These are phyloP conservation scores for Tricholoma saponaceum DNA, from an alignment of 768 basidiomycete genomes.

Conservation along the genomic window DNA sequence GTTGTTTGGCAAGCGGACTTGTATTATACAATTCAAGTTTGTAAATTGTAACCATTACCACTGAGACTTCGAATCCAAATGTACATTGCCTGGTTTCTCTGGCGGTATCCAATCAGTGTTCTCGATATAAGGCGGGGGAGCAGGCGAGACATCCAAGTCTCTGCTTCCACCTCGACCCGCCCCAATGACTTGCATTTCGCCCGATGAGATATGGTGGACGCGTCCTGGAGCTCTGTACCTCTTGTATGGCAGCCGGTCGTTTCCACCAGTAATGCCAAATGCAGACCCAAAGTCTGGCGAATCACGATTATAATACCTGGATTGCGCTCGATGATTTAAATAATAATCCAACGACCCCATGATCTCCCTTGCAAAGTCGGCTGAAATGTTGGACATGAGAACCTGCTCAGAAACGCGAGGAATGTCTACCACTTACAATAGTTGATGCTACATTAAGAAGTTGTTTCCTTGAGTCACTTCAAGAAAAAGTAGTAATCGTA, in stretches of 20 bases:
- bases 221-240: not conserved
- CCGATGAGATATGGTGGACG: not conserved
- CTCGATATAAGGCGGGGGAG: not conserved
- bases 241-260: not conserved
- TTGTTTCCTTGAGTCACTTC: not conserved
- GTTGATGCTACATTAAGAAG: conserved; percentile 22
- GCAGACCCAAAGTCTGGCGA: conserved; percentile 29
- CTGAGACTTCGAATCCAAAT: not conserved
- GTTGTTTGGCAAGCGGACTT: no score
- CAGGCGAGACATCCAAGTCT: not conserved
- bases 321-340: conserved; percentile 26
- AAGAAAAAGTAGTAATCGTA: conserved; percentile 7
- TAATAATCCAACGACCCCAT: conserved; percentile 56
- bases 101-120: not conserved
- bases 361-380: conserved; percentile 67
- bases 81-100: not conserved
- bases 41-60: not conserved
- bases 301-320: conserved; percentile 16
- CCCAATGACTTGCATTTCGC: conserved; percentile 1
- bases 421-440: conserved; percentile 14
- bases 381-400: conserved; percentile 23
- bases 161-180: not conserved
- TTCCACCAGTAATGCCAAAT: conserved; percentile 24
- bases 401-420: not conserved
- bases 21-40: not conserved